These are phyloP conservation scores for Ophiostoma tasmaniense DNA, from an alignment of 2,329 filamentous ascomycete genomes.

Conservation along the genomic window DNA sequence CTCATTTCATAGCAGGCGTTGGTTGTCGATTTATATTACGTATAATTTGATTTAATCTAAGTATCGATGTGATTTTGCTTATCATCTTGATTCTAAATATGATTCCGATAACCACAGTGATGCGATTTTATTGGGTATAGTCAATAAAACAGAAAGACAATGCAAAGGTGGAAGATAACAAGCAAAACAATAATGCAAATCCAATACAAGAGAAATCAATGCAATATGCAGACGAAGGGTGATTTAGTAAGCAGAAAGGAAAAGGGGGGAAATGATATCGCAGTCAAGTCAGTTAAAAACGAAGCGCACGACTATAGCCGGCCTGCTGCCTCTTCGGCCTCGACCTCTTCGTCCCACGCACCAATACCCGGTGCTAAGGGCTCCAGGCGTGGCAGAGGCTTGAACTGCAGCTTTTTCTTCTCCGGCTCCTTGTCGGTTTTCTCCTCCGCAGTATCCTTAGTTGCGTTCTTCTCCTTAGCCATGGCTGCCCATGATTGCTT, in stretches of 20 bases:
- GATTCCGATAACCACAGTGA: background rate
- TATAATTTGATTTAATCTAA: background rate
- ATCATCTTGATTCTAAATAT: background rate
- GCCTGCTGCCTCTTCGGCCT: conserved; percentile 33
- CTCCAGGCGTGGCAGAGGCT: conserved; percentile 20
- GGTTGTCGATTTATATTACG: background rate
- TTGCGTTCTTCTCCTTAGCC: conserved; percentile 9
- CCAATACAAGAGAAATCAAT: background rate
- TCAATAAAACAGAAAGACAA: background rate
- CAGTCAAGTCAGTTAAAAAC: background rate
- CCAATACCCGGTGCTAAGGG: conserved; percentile 33
- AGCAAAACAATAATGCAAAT: background rate
- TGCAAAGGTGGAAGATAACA: background rate
- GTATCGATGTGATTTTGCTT: background rate
- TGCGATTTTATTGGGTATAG: conserved; percentile 1
- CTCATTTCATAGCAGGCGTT: background rate
- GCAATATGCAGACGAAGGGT: background rate
- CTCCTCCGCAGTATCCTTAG: background rate
- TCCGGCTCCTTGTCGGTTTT: conserved; percentile 13
- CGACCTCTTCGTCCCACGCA: conserved; percentile 53
- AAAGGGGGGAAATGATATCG: background rate
- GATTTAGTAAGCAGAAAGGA: background rate
- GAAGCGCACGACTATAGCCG: background rate
- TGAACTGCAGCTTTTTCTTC: conserved; percentile 17
- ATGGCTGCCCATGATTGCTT: conserved; percentile 1